phyloP scores from a whole-genome alignment of 495 filamentous ascomycete species.

The Bombardia bombarda region DNA sequence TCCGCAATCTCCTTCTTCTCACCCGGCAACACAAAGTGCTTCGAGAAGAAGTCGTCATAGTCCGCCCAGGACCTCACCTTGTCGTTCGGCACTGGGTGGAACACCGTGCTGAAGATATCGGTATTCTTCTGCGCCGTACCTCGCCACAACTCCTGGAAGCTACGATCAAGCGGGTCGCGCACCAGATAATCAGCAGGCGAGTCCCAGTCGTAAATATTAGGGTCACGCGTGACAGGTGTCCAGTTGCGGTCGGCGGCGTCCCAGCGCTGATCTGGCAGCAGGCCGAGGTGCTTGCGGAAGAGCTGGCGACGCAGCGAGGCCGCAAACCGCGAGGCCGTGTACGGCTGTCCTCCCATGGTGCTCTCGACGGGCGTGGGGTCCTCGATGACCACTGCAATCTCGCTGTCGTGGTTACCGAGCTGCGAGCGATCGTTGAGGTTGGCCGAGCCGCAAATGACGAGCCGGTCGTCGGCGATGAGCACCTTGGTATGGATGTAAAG shows the following conservation, averaged over 20 bases:
- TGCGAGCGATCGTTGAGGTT: conserved; percentile 95
- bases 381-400: conserved; percentile 30
- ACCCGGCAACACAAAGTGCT: conserved; percentile 57
- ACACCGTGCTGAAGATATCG: conserved; percentile 74
- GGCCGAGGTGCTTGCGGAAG: conserved; percentile 85
- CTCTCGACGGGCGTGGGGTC: conserved; percentile 64
- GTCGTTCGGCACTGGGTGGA: conserved; percentile 85
- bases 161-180: conserved; percentile 60
- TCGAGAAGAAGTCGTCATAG: conserved; percentile 73
- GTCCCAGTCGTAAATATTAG: conserved; percentile 79
- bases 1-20: conserved; percentile 17
- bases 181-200: conserved; percentile 66
- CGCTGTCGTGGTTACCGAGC: conserved; percentile 72
- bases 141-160: conserved; percentile 66
- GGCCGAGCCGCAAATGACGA: conserved; percentile 85
- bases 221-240: conserved; percentile 57
- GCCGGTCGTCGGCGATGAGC: conserved; percentile 82
- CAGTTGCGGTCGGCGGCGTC: conserved; percentile 61
- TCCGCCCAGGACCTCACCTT: conserved; percentile 70
- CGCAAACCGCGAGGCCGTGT: conserved; percentile 71
- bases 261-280: conserved; percentile 62
- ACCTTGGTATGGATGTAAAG: conserved; percentile 94
- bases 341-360: conserved; percentile 63
- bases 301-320: conserved; percentile 74
- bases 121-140: conserved; percentile 70